Percentiles rank a stretch among this genome's conserved stretches.
Conservation (phyloP, 139 green algal genomes). For the Astrephomene gubernaculifera region DNA sequence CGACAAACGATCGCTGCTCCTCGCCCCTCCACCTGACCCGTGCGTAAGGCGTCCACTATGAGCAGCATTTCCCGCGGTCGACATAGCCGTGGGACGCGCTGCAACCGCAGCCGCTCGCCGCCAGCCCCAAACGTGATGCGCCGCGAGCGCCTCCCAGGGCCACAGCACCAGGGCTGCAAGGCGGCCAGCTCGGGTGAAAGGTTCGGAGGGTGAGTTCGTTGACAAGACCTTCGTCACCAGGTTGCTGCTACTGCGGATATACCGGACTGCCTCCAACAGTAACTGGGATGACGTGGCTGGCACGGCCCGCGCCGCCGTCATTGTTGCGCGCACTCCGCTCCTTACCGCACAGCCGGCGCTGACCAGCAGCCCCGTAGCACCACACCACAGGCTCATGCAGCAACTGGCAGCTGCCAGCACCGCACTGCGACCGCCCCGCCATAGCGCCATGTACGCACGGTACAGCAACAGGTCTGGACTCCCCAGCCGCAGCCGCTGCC, state of each 20-base stretch:
- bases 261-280: not conserved
- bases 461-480: conserved; percentile 22
- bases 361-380: not conserved
- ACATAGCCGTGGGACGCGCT: too few relatives aligned
- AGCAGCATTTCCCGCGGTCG: too few relatives aligned
- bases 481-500: not conserved
- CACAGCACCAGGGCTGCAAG: not conserved
- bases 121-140: not conserved
- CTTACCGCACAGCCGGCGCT: not conserved
- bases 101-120: too few relatives aligned
- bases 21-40: too few relatives aligned
- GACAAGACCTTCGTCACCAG: not conserved
- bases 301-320: not conserved
- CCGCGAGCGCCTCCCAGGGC: conserved; percentile 8
- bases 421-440: not conserved
- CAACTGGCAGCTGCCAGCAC: not conserved
- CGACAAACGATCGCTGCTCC: not conserved
- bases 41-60: too few relatives aligned
- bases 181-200: not conserved
- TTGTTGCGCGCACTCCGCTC: not conserved
- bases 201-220: not conserved
- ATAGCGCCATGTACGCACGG: conserved; percentile 5
- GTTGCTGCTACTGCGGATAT: not conserved
- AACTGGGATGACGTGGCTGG: not conserved
- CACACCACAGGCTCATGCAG: conserved; percentile 22